phyloP scores from a whole-genome alignment of 2,329 filamentous ascomycete genomes.

The Tolypocladium album region DNA sequence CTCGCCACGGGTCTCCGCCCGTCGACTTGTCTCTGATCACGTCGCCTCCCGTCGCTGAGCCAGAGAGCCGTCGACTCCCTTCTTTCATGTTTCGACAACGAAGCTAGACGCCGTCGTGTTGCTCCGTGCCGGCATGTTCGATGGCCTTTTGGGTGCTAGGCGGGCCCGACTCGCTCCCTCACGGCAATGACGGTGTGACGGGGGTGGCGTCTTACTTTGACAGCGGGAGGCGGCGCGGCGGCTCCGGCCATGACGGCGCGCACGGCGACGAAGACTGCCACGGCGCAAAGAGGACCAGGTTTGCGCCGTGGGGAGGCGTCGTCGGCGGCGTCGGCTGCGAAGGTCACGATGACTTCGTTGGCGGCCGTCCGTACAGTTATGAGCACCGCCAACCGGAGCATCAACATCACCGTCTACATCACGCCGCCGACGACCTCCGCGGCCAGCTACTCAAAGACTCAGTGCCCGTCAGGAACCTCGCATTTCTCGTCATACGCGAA shows the following conservation, averaged over 20 bases:
- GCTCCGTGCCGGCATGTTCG: conserved; percentile 17
- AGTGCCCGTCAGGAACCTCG: conserved; percentile 18
- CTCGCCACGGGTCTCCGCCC: background rate
- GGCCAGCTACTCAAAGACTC: conserved; percentile 7
- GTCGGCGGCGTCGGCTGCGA: background rate
- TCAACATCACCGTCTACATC: background rate
- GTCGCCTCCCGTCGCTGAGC: background rate
- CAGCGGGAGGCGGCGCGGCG: conserved; percentile 1
- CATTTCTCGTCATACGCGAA: conserved; percentile 29
- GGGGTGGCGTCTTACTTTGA: conserved; percentile 3
- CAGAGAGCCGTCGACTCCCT: background rate
- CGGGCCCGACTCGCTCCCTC: conserved; percentile 16
- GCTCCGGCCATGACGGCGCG: background rate
- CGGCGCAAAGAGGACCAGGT: background rate
- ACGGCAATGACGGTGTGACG: background rate
- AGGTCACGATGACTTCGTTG: background rate
- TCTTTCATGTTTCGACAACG: background rate
- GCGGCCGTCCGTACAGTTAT: background rate
- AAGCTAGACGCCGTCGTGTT: background rate
- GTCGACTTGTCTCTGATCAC: background rate
- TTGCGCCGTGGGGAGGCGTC: background rate
- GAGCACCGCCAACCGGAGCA: background rate
- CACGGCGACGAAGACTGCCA: background rate
- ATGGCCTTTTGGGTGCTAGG: conserved; percentile 29
- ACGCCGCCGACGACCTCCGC: background rate